A percentile compares a stretch with the other conserved stretches of the same genome.
phyloP scores from a whole-genome alignment of 257 asterid genomes.

The Solanum lignicaule region DNA sequence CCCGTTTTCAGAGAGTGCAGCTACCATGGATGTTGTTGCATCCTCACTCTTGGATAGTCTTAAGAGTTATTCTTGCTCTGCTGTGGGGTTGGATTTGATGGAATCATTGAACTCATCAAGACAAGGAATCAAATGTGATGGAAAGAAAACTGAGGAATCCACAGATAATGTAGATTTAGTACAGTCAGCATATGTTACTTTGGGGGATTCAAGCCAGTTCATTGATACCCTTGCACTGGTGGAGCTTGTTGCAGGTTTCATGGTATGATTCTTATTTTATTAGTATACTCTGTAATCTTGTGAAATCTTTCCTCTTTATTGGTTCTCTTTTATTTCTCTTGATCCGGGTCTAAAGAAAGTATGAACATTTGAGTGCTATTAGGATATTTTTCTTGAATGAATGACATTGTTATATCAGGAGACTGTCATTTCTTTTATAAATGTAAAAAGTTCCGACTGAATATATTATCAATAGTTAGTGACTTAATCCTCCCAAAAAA shows the following conservation, averaged over 20 bases:
- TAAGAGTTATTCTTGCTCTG: conserved; percentile 25
- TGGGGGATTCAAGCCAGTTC: conserved; percentile 24
- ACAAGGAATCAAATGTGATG: conserved; percentile 4
- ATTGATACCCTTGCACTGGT: conserved; percentile 52
- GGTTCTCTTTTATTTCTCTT: neutral
- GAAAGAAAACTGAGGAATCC: conserved; percentile 14
- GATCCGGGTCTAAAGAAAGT: neutral
- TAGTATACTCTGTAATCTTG: neutral
- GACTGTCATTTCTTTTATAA: neutral
- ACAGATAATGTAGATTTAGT: conserved; percentile 13
- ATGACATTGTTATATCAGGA: neutral
- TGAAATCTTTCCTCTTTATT: neutral
- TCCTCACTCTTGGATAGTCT: conserved; percentile 51
- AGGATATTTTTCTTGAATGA: neutral
- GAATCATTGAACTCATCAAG: conserved; percentile 7
- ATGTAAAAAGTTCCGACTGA: neutral
- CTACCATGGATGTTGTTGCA: conserved; percentile 43
- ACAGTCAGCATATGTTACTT: neutral
- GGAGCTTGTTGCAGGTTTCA: conserved; percentile 58
- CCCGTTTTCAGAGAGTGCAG: conserved; percentile 55
- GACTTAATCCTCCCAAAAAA: neutral
- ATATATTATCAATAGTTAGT: neutral
- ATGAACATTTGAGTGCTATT: neutral
- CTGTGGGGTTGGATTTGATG: conserved; percentile 16
- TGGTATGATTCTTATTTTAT: conserved; percentile 40